Percentiles rank a stretch among this genome's conserved stretches.
Evolutionary conservation across 805 yeast genomes (phyloP).

Genomic region (Pichia pseudocactophila): DNA sequence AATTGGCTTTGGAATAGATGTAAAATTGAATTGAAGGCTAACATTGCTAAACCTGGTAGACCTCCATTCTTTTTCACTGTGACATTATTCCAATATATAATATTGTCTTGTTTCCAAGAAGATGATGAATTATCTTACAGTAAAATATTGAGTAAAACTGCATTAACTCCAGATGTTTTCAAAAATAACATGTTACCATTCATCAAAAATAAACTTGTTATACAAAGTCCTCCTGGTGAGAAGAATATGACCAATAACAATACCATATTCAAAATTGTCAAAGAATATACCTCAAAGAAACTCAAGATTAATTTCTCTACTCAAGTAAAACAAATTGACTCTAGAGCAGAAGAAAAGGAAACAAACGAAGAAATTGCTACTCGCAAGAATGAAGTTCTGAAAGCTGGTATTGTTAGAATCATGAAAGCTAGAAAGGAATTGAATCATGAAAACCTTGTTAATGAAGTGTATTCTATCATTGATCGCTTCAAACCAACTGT

Average conservation of each 20-base stretch:
- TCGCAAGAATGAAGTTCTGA: conserved; percentile 57
- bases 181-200: conserved; percentile 75
- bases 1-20: conserved; percentile 96
- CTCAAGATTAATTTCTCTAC: conserved; percentile 64
- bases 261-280: conserved; percentile 61
- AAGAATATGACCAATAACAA: conserved; percentile 43
- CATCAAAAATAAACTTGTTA: conserved; percentile 65
- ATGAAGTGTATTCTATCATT: conserved; percentile 83
- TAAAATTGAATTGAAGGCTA: conserved; percentile 84
- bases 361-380: conserved; percentile 67
- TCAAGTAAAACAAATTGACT: conserved; percentile 38
- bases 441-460: conserved; percentile 71
- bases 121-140: conserved; percentile 48
- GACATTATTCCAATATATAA: conserved; percentile 80
- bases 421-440: conserved; percentile 88
- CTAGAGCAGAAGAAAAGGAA: conserved; percentile 66
- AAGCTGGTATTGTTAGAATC: conserved; percentile 91
- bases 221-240: conserved; percentile 54
- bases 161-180: conserved; percentile 53
- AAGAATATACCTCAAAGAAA: conserved; percentile 78
- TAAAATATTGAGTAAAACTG: conserved; percentile 59
- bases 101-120: conserved; percentile 75
- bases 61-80: conserved; percentile 77
- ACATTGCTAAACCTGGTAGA: conserved; percentile 69
- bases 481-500: conserved; percentile 78